A percentile compares a stretch with the other conserved stretches of the same genome.
Evolutionary conservation across 352 stramenopile genomes (phyloP).

Genomic region (Phytopythium boreale): DNA sequence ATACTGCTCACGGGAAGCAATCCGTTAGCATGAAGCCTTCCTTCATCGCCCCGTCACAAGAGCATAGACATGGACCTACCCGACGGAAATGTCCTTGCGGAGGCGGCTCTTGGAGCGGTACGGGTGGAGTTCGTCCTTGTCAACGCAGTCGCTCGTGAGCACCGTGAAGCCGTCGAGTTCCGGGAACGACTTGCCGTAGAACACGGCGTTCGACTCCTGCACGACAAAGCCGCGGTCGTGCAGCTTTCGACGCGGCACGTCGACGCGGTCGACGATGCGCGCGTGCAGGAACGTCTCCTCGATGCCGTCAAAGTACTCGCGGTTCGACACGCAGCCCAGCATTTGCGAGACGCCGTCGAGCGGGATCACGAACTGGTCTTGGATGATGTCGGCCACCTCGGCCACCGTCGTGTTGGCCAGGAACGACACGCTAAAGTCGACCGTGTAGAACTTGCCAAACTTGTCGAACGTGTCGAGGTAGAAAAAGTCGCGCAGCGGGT

Average conservation of each 20-base stretch:
- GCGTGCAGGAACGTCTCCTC: conserved; percentile 50
- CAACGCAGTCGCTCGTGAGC: conserved; percentile 53
- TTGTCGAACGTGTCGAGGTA: conserved; percentile 64
- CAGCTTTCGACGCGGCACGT: conserved; percentile 30
- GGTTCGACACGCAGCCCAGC: conserved; percentile 52
- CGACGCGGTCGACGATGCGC: conserved; percentile 60
- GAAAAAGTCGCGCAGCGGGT: conserved; percentile 54
- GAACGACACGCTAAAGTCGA: conserved; percentile 63
- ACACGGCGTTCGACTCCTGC: conserved; percentile 63
- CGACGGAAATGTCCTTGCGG: conserved; percentile 57
- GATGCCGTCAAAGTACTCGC: conserved; percentile 63
- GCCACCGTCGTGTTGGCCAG: conserved; percentile 35
- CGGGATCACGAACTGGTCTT: conserved; percentile 55
- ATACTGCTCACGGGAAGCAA: conserved; percentile 16
- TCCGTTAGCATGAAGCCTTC: background rate
- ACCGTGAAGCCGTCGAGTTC: conserved; percentile 29
- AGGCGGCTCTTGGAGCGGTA: conserved; percentile 41
- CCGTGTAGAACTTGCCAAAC: conserved; percentile 68
- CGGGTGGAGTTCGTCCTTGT: conserved; percentile 59
- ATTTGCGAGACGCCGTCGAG: conserved; percentile 52
- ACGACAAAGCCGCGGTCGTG: conserved; percentile 46
- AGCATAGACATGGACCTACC: conserved; percentile 16
- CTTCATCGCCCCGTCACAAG: background rate
- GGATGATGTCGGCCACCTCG: conserved; percentile 46
- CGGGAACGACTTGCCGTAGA: conserved; percentile 44